phyloP scores from a whole-genome alignment of 108 stramenopile genomes.

The Parmales sp. region DNA sequence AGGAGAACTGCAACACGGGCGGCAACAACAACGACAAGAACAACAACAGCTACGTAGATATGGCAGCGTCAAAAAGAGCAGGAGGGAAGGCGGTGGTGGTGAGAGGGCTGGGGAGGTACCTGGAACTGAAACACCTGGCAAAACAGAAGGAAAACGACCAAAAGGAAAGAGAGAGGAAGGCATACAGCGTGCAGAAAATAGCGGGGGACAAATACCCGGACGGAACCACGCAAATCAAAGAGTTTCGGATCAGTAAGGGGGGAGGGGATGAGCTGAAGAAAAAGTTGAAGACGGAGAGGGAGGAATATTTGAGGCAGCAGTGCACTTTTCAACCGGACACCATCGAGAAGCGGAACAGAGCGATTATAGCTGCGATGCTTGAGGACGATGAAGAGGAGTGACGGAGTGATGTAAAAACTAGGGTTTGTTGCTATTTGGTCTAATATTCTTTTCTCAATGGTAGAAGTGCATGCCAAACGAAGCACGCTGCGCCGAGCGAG shows the following conservation, averaged over 20 bases:
- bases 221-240: background rate
- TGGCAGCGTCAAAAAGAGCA: background rate
- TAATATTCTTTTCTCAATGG: conserved; percentile 10
- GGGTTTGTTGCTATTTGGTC: too few species aligned
- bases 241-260: conserved; percentile 2
- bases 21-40: background rate
- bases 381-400: background rate
- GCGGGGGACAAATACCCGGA: background rate
- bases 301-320: background rate
- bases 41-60: background rate
- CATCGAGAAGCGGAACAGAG: background rate
- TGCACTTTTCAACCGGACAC: conserved; percentile 1
- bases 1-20: too few species aligned
- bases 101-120: background rate
- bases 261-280: background rate
- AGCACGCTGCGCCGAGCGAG: too few species aligned
- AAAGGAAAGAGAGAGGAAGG: background rate
- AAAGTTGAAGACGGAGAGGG: background rate
- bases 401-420: too few species aligned
- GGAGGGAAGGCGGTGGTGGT: background rate
- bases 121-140: background rate
- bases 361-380: background rate
- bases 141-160: background rate
- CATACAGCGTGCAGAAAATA: background rate
- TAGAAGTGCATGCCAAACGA: conserved; percentile 41